Evolutionary conservation across 1,284 basidiomycete genomes (phyloP), one percentile per base, ranked within the genome.

Genomic region (Schizophyllum amplum): DNA sequence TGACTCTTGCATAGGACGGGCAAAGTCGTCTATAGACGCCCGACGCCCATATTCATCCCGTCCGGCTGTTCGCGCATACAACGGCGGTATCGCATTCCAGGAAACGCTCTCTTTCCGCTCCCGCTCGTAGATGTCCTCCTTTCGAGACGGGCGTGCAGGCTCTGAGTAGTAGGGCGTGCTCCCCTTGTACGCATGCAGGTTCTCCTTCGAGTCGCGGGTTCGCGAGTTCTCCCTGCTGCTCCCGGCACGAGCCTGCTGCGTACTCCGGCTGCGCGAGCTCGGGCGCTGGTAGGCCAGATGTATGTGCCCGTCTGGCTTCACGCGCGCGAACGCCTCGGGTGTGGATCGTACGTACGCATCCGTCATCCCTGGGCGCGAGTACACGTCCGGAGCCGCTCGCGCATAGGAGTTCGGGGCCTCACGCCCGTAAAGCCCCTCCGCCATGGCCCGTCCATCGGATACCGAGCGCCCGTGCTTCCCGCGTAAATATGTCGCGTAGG

Each of bases 201-300:
- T 42, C 33, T 42, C 33, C 33, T 42, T 42, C 13, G 3, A 17
- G 3, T 17, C 33, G 13, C 33, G 33, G 13, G 17, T 17, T 17
- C 33, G 33, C 33, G 33, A 42, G 33, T 17, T 42, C 4, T 42
- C 33, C 33, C 33, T 9, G 17, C 33, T 42, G 13, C 4, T 17
- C 13, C 33, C 7, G 13, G 33, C 13, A 42, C 17, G 13, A 17
- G 33, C 33, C 3, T 17, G 33, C 33, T 42, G 33, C 33, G 13
- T 42, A 17, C 33, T 42, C 13, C 33, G 11, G 33, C 33, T 42
- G 13, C 33, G 33, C 4, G 33, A 42, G 33, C 33, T 17, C 11
- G 13, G 33, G 13, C 13, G 13, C 3, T 42, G 13, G 33, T 72
- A 72, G 51, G 70, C 71, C 57, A 75, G 71, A 50, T 72, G 72